Evolutionary conservation across 345 rosid genomes (phyloP).

Genomic region (Trapa incisa): DNA sequence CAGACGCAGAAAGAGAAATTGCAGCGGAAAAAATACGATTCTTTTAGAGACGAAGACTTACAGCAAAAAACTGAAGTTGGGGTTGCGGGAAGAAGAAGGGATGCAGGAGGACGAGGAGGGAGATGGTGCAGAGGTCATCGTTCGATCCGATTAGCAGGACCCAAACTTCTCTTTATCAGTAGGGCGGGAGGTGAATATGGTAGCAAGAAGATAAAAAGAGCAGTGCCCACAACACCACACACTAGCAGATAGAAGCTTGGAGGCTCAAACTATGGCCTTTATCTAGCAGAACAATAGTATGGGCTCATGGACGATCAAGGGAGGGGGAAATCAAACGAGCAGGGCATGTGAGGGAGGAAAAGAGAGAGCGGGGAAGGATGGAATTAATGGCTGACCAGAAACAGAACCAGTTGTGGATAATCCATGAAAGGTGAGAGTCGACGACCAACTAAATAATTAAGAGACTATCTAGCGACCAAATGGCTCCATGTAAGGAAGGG

Average conservation of each 20-base stretch:
- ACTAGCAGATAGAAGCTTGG: not conserved
- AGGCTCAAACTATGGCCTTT: not conserved
- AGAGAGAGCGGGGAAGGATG: not conserved
- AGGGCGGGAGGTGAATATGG: not conserved
- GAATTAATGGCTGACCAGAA: not conserved
- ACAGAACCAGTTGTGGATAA: not conserved
- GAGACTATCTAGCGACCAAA: too few species aligned
- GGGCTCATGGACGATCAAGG: not conserved
- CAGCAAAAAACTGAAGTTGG: conserved; percentile 11
- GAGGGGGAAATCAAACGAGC: not conserved
- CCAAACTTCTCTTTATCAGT: not conserved
- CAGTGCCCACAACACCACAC: not conserved
- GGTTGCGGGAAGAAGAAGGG: conserved; percentile 11
- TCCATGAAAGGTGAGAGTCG: not conserved
- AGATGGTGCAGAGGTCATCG: conserved; percentile 17
- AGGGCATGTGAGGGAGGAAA: not conserved
- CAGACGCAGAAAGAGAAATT: not conserved
- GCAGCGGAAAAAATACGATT: not conserved
- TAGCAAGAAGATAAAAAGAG: not conserved
- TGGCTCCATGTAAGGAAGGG: too few species aligned
- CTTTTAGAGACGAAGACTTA: conserved; percentile 1
- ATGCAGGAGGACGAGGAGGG: conserved; percentile 12
- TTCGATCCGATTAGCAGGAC: conserved; percentile 9
- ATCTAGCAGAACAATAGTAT: not conserved
- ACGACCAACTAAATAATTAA: too few species aligned